Evolutionary conservation across 1,139 yeast species (phyloP).

Genomic region (Blastobotrys arbuscula): DNA sequence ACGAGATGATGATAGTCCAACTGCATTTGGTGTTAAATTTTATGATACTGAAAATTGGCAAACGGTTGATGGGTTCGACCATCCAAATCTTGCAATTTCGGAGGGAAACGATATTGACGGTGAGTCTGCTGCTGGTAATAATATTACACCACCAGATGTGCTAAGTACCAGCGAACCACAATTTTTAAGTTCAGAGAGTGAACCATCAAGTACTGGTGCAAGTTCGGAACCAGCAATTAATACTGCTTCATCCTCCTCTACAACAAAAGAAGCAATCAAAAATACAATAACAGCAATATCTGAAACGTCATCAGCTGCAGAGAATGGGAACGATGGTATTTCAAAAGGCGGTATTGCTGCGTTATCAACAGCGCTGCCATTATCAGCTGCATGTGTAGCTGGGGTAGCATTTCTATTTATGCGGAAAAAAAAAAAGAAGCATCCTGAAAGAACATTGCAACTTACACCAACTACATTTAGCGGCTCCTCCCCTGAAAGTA

Average conservation of each 20-base stretch:
- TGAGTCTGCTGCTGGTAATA: no score
- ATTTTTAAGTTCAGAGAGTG: neutral
- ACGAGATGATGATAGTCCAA: neutral
- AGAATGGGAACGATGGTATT: neutral
- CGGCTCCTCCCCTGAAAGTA: neutral
- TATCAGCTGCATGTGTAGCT: conserved; percentile 24
- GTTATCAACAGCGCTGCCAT: conserved; percentile 33
- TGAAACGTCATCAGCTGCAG: neutral
- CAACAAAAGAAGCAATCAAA: neutral
- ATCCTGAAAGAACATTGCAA: conserved; percentile 6
- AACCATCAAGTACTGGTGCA: neutral
- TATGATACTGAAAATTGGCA: neutral
- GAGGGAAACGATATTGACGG: neutral
- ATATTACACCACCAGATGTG: neutral
- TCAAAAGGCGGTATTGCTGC: conserved; percentile 28
- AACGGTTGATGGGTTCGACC: neutral
- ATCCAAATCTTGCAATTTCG: neutral
- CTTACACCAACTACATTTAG: conserved; percentile 3
- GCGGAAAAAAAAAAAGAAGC: conserved; percentile 15
- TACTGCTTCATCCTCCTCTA: neutral
- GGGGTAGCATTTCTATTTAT: conserved; percentile 26
- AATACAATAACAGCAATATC: neutral
- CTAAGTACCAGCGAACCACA: neutral
- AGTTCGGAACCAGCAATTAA: neutral
- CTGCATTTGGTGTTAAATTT: neutral